Evolutionary conservation across 345 rosid genomes (phyloP).

Genomic region (Rhodamnia argentea): DNA sequence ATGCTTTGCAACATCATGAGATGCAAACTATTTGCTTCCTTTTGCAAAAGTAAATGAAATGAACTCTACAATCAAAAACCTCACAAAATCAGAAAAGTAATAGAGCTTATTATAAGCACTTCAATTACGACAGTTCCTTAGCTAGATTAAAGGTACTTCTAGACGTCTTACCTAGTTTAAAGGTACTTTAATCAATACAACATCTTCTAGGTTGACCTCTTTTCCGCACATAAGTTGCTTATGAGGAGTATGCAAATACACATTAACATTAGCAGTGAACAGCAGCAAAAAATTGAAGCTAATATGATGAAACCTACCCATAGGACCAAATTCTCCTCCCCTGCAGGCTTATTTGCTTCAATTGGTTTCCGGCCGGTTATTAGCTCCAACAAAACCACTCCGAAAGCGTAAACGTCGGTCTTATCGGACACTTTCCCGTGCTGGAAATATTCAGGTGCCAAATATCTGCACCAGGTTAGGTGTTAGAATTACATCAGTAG

Average conservation of each 20-base stretch:
- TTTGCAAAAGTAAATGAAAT: not conserved
- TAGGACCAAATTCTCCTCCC: slow-evolving; percentile 87
- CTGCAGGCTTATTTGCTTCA: slow-evolving; percentile 62
- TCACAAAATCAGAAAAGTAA: not conserved
- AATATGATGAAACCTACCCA: slow-evolving; percentile 60
- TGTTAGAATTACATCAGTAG: not conserved
- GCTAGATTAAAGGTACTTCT: not conserved
- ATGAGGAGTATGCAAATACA: not conserved
- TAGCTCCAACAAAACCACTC: slow-evolving; percentile 88
- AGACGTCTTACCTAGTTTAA: not conserved
- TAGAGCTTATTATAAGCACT: not conserved
- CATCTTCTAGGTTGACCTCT: not conserved
- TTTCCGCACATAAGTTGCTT: not conserved
- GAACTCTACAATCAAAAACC: not conserved
- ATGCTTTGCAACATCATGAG: not conserved
- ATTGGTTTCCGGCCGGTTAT: slow-evolving; percentile 84
- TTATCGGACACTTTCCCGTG: slow-evolving; percentile 92
- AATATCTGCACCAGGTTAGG: slow-evolving; percentile 31
- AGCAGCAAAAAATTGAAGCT: slow-evolving; percentile 2
- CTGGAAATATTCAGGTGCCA: slow-evolving; percentile 97
- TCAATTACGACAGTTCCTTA: not conserved
- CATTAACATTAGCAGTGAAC: slow-evolving; percentile 6
- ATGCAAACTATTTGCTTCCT: not conserved
- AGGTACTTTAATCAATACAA: not conserved
- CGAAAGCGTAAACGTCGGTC: slow-evolving; percentile 93